Conservation (phyloP, 306 rosid genomes). For the Boehmeria nivea region DNA sequence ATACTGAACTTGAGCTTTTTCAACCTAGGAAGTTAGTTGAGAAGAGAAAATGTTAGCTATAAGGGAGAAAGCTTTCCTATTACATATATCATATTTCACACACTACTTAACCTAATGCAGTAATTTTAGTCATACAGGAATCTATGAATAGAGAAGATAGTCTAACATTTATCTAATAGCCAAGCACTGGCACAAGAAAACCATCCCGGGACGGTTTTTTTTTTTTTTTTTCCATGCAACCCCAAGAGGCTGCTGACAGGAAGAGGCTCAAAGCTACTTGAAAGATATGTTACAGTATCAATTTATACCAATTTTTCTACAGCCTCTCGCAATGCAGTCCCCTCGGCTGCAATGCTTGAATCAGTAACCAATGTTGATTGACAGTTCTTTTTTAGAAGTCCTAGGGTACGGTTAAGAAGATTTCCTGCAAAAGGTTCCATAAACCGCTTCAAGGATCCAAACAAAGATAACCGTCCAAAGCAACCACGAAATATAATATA, state of each 20-base stretch:
- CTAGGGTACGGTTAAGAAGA: conserved; percentile 89
- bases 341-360: conserved; percentile 69
- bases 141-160: no score
- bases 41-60: conserved; percentile 2
- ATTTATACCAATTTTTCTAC: conserved; percentile 73
- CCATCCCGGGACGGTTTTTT: no score
- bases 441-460: conserved; percentile 13
- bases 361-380: conserved; percentile 73
- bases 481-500: neutral
- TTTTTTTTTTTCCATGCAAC: no score
- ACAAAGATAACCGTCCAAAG: no score
- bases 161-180: no score
- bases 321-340: conserved; percentile 56
- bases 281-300: neutral
- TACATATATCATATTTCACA: neutral
- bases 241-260: conserved; percentile 1
- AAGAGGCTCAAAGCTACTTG: neutral
- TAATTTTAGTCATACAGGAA: no score
- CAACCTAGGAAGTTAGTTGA: no score
- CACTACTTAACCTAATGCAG: no score
- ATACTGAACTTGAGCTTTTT: conserved; percentile 56
- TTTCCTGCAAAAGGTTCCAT: conserved; percentile 62
- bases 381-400: conserved; percentile 84
- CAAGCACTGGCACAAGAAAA: no score
- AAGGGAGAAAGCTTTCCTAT: neutral